Evolutionary conservation across 441 rosid genomes (phyloP), one percentile per base, ranked within the genome.

Genomic region (Adansonia madagascariensis): DNA sequence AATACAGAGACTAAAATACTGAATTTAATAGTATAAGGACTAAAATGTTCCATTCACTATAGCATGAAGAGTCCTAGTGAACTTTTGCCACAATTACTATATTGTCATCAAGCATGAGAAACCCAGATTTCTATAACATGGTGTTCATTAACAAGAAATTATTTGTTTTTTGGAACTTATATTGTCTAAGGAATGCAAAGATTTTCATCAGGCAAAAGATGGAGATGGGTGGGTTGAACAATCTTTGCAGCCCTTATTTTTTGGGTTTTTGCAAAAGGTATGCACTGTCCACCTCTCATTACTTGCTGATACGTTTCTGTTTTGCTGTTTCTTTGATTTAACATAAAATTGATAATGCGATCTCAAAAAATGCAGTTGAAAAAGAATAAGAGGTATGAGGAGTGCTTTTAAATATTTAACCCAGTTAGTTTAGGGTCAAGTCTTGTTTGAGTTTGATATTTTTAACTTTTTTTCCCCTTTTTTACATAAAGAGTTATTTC

Each of bases 191-290:
- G 99, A 96, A 74, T 96, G 98, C 88, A 87, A 91, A 78, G 98
- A 94, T 67, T 92, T 89, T 76, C 98, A 96, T 83, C 98, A 73
- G 82, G 96, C 96, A 78, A 96, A 92, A 85, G 99, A 96, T 86
- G 99, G 98, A 81, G 98, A 96, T 87, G 99, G 98, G 83, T 96
- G 99, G 98, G 91, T 94, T 71, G 98, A 96, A 82, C 99, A 94
- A 82, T 88, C 90, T 86, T 88, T 90, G 8, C 90, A 94, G 59
- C 95, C 92, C 2, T 83, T 92, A 78, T 71, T 91, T 71, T 96
- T 92, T 10, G 98, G 99, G 39, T 79, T 91, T 74, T 78, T 96
- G 81, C 98, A 94, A 83, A 94, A 91, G 99, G 98, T 90, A 80
- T 46, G 50, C 35, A 24, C 57, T 90, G 78, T 46, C 44, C n/a